phyloP scores from a whole-genome alignment of 768 basidiomycete genomes.

The Suillus spraguei region DNA sequence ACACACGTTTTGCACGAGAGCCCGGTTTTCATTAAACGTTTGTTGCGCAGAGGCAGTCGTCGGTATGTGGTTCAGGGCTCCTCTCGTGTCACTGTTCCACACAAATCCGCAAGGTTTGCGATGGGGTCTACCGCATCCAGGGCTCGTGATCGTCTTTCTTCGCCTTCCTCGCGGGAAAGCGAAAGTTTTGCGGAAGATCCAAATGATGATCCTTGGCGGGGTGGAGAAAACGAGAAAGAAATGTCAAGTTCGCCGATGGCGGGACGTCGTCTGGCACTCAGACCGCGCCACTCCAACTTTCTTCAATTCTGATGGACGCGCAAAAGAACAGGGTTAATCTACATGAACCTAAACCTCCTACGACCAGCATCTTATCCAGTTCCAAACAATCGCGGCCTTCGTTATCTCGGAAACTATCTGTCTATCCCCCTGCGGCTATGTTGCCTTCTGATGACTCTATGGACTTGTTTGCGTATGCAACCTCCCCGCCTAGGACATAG shows the following conservation, averaged over 20 bases:
- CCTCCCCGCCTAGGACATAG: slow-evolving; percentile 30
- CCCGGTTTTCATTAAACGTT: slow-evolving; percentile 3
- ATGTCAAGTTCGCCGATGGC: slow-evolving; percentile 12
- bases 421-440: slow-evolving; percentile 15
- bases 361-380: slow-evolving; percentile 15
- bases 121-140: slow-evolving; percentile 10
- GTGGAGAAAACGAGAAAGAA: slow-evolving; percentile 25
- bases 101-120: neutral
- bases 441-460: slow-evolving; percentile 50
- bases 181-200: slow-evolving; percentile 21
- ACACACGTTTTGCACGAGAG: slow-evolving; percentile 7
- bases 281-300: slow-evolving; percentile 35
- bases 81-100: neutral
- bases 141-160: slow-evolving; percentile 15
- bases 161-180: slow-evolving; percentile 14
- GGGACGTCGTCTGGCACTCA: slow-evolving; percentile 15
- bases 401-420: slow-evolving; percentile 12
- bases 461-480: slow-evolving; percentile 46
- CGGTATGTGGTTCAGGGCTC: neutral
- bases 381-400: slow-evolving; percentile 16
- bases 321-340: slow-evolving; percentile 38
- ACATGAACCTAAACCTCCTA: slow-evolving; percentile 19
- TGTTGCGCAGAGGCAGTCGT: slow-evolving; percentile 6
- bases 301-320: slow-evolving; percentile 43
- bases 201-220: slow-evolving; percentile 22